Evolutionary conservation across 2,329 filamentous ascomycete species (phyloP), one percentile per base, ranked within the genome.

Genomic region (Coniella lustricola): DNA sequence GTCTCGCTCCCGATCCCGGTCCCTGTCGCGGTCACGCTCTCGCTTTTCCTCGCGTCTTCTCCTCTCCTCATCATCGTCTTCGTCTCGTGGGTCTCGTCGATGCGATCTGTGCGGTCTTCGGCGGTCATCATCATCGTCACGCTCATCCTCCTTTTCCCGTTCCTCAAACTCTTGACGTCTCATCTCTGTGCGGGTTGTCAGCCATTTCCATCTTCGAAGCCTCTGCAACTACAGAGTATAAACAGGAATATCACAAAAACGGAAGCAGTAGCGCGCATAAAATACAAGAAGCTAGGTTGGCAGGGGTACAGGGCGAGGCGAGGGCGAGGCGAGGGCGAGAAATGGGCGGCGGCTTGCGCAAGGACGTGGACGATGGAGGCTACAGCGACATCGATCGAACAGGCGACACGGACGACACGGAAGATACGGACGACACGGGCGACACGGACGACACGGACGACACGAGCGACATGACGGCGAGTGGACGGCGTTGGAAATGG

Each of bases 141-240:
- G 37, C 20, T 44, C 32, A 22, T 52, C 39, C 17, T 50, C 46
- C 17, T 46, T 35, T n/a, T 53, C 51, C 10, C 54, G 46, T 22
- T 56, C 54, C 40, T 70, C 70, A 44, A 60, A 58, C 52, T 74
- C 70, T 48, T 68, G 70, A 48, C 69, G 66, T 31, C 64, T 66
- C 48, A 61, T 65, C 37, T 69, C 67, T 68, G 53, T 53, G 33
- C 32, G 56, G 49, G 42, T 52, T 44, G 44, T 61, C 50, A 60
- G 58, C 55, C 55, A 44, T 51, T 53, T 44, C 49, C 46, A 46
- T 45, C 39, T 46, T 44, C 51, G 40, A 25, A 36, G 13, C 20
- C 29, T 44, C 44, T 52, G 46, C 46, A 49, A 48, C 33, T 49
- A 42, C 44, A 52, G 37, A 50, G 39, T n/a, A 31, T 42, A 32